phyloP scores from a whole-genome alignment of 192 early-diverging fungal species.

The Glomus cerebriforme region DNA sequence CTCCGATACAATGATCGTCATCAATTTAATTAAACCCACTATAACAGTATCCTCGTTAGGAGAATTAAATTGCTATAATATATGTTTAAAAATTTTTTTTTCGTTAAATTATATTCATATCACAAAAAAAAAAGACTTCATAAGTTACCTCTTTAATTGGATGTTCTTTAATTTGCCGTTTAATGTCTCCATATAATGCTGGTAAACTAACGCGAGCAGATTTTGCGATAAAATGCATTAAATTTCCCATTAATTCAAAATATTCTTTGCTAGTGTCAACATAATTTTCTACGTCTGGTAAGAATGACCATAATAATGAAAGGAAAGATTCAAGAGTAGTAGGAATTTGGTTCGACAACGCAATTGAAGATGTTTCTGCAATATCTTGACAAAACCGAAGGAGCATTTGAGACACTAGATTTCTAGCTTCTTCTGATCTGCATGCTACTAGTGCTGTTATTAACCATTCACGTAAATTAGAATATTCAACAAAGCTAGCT shows the following conservation, averaged over 20 bases:
- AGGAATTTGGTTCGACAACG: background rate
- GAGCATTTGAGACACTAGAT: slow-evolving; percentile 12
- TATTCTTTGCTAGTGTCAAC: slow-evolving; percentile 34
- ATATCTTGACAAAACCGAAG: slow-evolving; percentile 28
- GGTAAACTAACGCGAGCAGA: background rate
- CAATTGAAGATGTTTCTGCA: background rate
- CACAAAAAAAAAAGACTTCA: background rate
- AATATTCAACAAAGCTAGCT: slow-evolving; percentile 22
- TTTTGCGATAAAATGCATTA: slow-evolving; percentile 10
- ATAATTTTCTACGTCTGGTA: slow-evolving; percentile 30
- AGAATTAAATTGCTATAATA: slow-evolving; percentile 35
- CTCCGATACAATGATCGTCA: slow-evolving; percentile 39
- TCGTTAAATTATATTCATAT: too few relatives aligned
- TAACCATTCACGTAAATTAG: slow-evolving; percentile 29
- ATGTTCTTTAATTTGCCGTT: slow-evolving; percentile 26
- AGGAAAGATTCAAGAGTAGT: slow-evolving; percentile 21
- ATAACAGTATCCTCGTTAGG: slow-evolving; percentile 45
- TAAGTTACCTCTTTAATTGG: slow-evolving; percentile 30
- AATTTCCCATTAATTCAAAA: slow-evolving; percentile 27
- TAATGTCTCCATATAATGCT: background rate
- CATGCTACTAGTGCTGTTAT: slow-evolving; percentile 23
- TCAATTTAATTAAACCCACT: slow-evolving; percentile 44
- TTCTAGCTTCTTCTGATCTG: slow-evolving; percentile 29
- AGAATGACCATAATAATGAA: slow-evolving; percentile 18
- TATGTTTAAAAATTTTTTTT: background rate